These are phyloP conservation scores for Pichia sp. DNA, from an alignment of 1,139 yeast species.

Conservation along the genomic window DNA sequence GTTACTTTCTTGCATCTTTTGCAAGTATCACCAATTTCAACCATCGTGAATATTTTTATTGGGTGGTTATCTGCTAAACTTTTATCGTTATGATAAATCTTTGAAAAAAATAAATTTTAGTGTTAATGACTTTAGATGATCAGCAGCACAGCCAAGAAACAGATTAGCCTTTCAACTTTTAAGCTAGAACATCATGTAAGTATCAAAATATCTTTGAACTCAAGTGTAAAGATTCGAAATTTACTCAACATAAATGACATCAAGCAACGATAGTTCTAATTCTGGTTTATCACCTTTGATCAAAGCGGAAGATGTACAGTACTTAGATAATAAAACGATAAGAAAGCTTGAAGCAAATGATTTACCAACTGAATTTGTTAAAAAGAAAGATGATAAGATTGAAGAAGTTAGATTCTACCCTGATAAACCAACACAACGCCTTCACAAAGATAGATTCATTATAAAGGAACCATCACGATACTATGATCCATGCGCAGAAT, in stretches of 20 bases:
- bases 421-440: slow-evolving; percentile 61
- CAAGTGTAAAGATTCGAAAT: too few relatives aligned
- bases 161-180: neutral
- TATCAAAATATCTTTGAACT: too few relatives aligned
- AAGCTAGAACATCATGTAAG: too few relatives aligned
- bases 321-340: slow-evolving; percentile 36
- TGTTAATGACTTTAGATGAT: too few relatives aligned
- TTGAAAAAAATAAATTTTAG: too few relatives aligned
- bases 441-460: slow-evolving; percentile 54
- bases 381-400: slow-evolving; percentile 38
- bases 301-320: slow-evolving; percentile 17
- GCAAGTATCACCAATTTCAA: slow-evolving; percentile 22
- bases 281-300: slow-evolving; percentile 9
- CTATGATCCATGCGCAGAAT: slow-evolving; percentile 90
- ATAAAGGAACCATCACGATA: slow-evolving; percentile 73
- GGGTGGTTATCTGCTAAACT: too few relatives aligned
- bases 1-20: slow-evolving; percentile 45
- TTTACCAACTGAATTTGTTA: slow-evolving; percentile 32
- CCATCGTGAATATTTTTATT: too few relatives aligned
- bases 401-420: slow-evolving; percentile 71
- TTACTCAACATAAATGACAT: neutral
- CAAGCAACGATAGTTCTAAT: neutral
- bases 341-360: slow-evolving; percentile 18
- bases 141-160: neutral
- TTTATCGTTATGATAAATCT: too few relatives aligned